Evolutionary conservation across 768 basidiomycete species (phyloP).

Genomic region (Mycena filopes): DNA sequence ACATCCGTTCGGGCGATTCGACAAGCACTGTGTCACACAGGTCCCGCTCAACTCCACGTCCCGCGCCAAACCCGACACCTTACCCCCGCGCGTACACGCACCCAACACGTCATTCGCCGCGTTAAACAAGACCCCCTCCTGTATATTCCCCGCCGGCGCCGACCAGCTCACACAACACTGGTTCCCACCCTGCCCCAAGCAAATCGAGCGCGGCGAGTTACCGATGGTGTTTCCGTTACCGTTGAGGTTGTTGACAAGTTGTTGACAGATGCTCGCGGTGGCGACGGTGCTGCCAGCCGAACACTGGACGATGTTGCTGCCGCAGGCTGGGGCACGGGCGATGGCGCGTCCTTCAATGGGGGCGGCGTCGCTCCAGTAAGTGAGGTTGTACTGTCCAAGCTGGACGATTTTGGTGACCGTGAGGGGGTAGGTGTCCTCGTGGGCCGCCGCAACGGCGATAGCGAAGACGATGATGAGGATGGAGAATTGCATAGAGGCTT

Average conservation of each 20-base stretch:
- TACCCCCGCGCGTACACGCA: background rate
- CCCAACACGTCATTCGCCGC: background rate
- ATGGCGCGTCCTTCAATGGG: background rate
- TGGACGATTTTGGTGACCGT: conserved; percentile 1
- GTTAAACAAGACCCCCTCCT: background rate
- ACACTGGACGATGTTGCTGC: conserved; percentile 2
- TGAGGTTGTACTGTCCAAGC: conserved; percentile 11
- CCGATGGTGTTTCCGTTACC: background rate
- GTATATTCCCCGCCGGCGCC: background rate
- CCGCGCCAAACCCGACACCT: background rate
- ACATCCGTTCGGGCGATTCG: conserved; percentile 7
- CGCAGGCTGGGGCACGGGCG: background rate
- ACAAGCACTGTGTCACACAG: conserved; percentile 9
- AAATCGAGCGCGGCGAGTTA: background rate
- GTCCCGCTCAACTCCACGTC: background rate
- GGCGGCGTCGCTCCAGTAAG: conserved; percentile 4
- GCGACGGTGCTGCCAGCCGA: background rate
- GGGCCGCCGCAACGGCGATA: too few species aligned
- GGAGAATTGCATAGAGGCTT: too few species aligned
- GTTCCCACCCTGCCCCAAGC: background rate
- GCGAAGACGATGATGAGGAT: too few species aligned
- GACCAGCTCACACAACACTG: conserved; percentile 13
- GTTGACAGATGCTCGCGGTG: background rate
- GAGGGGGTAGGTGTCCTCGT: background rate
- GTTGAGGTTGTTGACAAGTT: background rate